These are phyloP conservation scores for Talaromyces sp. DNA, from an alignment of 2,329 filamentous ascomycete species.

Conservation along the genomic window DNA sequence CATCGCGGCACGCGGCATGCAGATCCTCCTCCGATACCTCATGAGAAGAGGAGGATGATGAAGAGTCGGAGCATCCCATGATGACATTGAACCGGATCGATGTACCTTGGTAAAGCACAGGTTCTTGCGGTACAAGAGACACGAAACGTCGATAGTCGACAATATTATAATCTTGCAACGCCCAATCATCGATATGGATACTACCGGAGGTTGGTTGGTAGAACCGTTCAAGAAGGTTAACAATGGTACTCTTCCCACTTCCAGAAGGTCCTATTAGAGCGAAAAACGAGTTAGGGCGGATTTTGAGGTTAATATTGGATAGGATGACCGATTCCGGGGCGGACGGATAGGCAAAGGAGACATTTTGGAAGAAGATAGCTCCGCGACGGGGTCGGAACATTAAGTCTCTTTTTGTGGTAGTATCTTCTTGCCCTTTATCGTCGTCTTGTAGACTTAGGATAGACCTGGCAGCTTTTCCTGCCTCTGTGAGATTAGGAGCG, in stretches of 20 bases:
- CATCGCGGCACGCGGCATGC: constrained; percentile 59
- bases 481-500: no score
- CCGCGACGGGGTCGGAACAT: no score
- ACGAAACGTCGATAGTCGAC: constrained; percentile 39
- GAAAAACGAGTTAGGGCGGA: not conserved
- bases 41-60: no score
- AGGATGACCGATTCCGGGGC: not conserved
- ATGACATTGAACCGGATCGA: constrained; percentile 42
- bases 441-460: no score
- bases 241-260: not conserved
- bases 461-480: no score
- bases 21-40: constrained; percentile 56
- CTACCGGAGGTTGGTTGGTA: constrained; percentile 33
- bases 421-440: no score
- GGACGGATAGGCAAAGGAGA: not conserved
- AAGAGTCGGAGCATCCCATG: constrained; percentile 25
- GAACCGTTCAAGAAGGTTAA: not conserved
- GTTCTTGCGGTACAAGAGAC: constrained; percentile 43
- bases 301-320: not conserved
- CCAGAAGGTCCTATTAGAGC: not conserved
- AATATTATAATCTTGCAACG: constrained; percentile 36
- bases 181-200: constrained; percentile 48
- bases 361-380: not conserved
- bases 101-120: constrained; percentile 40
- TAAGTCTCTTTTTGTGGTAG: no score